A percentile compares a stretch with the other conserved stretches of the same genome.
Conservation (phyloP, 495 filamentous ascomycete genomes). For the Penicillium turbatum region DNA sequence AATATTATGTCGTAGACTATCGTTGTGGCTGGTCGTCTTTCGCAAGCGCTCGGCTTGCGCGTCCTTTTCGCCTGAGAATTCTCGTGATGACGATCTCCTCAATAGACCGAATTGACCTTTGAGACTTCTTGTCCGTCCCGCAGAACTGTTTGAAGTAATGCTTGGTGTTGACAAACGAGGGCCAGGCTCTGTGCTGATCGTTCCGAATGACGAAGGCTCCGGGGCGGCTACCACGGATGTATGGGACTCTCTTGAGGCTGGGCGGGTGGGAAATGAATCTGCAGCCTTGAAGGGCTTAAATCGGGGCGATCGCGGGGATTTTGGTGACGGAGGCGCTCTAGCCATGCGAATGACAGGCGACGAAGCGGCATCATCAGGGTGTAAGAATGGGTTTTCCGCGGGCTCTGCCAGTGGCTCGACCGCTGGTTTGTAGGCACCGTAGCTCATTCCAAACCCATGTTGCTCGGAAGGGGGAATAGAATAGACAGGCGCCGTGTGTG, state of each 20-base stretch:
- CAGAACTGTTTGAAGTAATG: conserved; percentile 40
- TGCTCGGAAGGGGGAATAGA: conserved; percentile 29
- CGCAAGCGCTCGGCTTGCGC: conserved; percentile 30
- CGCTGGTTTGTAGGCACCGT: conserved; percentile 51
- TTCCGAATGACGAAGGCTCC: conserved; percentile 41
- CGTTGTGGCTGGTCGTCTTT: conserved; percentile 37
- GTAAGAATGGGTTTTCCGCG: conserved; percentile 44
- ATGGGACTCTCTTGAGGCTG: conserved; percentile 38
- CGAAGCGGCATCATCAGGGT: conserved; percentile 70
- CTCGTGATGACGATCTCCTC: conserved; percentile 35
- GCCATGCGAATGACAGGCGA: conserved; percentile 82
- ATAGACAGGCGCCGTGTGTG: conserved; percentile 32
- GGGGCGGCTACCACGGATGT: conserved; percentile 32
- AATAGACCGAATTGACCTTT: conserved; percentile 33
- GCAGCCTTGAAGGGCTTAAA: conserved; percentile 40
- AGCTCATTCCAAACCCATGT: conserved; percentile 66
- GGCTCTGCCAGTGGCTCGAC: conserved; percentile 26
- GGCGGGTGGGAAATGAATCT: conserved; percentile 26
- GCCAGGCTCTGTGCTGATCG: conserved; percentile 40
- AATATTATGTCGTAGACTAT: conserved; percentile 33
- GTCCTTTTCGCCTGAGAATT: conserved; percentile 36
- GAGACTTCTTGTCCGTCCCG: conserved; percentile 34
- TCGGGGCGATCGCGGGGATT: conserved; percentile 36
- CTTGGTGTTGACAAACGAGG: conserved; percentile 38
- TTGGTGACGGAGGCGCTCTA: conserved; percentile 73